These are phyloP conservation scores for Helminthosporium solani DNA, from an alignment of 2,329 filamentous ascomycete genomes.

Conservation along the genomic window DNA sequence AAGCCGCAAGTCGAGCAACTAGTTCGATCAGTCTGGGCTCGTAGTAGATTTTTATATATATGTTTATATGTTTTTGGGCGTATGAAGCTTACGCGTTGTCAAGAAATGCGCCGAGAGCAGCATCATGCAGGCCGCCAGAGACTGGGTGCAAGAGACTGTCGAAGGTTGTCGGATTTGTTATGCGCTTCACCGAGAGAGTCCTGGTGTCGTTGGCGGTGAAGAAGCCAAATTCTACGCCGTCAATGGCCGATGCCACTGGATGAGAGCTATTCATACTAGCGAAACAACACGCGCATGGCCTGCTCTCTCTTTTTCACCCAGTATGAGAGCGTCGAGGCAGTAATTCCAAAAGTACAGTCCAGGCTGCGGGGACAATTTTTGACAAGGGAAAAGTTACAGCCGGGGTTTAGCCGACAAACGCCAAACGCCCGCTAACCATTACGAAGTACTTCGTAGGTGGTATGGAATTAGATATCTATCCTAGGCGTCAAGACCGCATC, in stretches of 20 bases:
- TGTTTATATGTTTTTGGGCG: not conserved
- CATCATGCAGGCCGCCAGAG: conserved; percentile 88
- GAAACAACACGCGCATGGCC: conserved; percentile 6
- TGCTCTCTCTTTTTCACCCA: conserved; percentile 17
- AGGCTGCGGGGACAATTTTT: conserved; percentile 32
- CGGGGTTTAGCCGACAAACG: conserved; percentile 23
- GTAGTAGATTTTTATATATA: not conserved
- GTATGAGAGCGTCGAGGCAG: conserved; percentile 10
- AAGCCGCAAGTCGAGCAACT: conserved; percentile 94
- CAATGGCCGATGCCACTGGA: conserved; percentile 79
- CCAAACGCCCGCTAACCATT: too few species aligned
- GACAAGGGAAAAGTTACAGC: conserved; percentile 29
- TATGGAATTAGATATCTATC: too few species aligned
- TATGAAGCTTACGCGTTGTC: conserved; percentile 68
- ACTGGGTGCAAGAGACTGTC: conserved; percentile 87
- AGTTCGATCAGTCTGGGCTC: conserved; percentile 3
- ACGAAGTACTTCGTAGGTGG: too few species aligned
- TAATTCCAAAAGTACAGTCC: conserved; percentile 9
- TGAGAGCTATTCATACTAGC: conserved; percentile 56
- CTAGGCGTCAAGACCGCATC: too few species aligned
- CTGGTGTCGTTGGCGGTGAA: conserved; percentile 80
- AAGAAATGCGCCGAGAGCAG: conserved; percentile 85
- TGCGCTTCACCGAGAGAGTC: conserved; percentile 86
- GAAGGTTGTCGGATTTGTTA: conserved; percentile 92
- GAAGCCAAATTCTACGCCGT: conserved; percentile 86